Percentiles rank a stretch among this genome's conserved stretches.
Evolutionary conservation across 1,139 yeast species (phyloP).

Genomic region (Pichia sp.): DNA sequence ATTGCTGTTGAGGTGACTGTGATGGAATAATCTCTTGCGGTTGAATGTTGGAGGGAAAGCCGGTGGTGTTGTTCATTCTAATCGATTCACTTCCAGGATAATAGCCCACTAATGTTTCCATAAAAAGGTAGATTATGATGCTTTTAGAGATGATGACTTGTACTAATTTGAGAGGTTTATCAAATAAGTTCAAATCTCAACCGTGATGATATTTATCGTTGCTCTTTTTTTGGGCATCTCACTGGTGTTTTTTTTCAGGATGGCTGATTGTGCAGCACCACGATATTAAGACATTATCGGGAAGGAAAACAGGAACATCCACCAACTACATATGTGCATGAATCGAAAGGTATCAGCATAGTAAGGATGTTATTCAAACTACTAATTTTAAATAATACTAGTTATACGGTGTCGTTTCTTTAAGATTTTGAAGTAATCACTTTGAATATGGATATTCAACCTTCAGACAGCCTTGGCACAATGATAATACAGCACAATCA

Average conservation of each 20-base stretch:
- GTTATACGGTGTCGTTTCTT: no score
- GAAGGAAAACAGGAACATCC: no score
- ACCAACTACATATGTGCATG: no score
- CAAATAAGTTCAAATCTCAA: background rate
- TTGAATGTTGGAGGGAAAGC: background rate
- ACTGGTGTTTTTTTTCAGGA: no score
- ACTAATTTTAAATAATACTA: no score
- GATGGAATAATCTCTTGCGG: background rate
- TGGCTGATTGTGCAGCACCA: no score
- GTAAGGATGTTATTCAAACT: no score
- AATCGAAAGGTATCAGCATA: no score
- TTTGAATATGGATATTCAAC: background rate
- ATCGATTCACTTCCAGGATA: background rate
- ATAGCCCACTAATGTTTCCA: background rate
- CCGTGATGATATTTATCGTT: background rate
- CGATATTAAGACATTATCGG: no score
- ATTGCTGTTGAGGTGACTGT: background rate
- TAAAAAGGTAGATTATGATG: background rate
- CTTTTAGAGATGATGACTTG: background rate
- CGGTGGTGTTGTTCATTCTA: background rate
- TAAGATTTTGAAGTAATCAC: no score
- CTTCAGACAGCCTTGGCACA: background rate
- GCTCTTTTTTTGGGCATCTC: no score
- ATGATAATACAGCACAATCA: background rate
- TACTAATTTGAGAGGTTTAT: background rate